Base-by-base conservation (phyloP, 306 rosid species). In the Delonix regia region DNA sequence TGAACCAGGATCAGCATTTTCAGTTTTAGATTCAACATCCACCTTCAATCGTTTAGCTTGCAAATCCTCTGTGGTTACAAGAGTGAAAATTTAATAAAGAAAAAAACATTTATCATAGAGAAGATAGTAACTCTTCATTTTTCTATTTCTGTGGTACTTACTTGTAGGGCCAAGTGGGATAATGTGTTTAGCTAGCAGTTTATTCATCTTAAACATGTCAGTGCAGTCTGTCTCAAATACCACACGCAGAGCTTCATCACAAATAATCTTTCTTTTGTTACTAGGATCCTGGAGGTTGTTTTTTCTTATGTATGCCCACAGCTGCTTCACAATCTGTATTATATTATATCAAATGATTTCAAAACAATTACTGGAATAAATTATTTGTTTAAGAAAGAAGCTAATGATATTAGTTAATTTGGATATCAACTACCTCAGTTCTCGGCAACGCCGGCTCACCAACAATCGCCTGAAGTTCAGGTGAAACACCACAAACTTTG, bases 201-300 rank as follows among this genome's bases (percentile, higher is more conserved):
- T 90, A 78, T 92, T 92, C 97, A 92, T 92, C 86, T 90, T 92
- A 87, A 92, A 92, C 97, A 92, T 92, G 83, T 92, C 97, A 78
- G 96, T 90, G 80, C 96, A 88, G 80, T 92, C 97, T 0, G 96
- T 90, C 92, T 92, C 96, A 72, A 92, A 92, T 21, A 90, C 92
- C 88, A 89, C 63, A 0, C 93, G 97, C 83, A 92, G 80, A 15
- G 92, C 96, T 52, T 90, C 96, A 16, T 92, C 90, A 57, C 97
- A 92, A 61, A 92, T 92, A 53, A 92, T 92, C 84, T 90, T 92
- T 84, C 97, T 89, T 81, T 92, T 92, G 84, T 92, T 92, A 83
- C 91, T 86, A 12, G 97, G 96, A 86, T 92, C 97, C 85, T 92
- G 97, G 79, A 92, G 97, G 76, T 92, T 90, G 87, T 92, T 86